phyloP scores from a whole-genome alignment of 108 stramenopile species.

The Schizochytrium sp. region DNA sequence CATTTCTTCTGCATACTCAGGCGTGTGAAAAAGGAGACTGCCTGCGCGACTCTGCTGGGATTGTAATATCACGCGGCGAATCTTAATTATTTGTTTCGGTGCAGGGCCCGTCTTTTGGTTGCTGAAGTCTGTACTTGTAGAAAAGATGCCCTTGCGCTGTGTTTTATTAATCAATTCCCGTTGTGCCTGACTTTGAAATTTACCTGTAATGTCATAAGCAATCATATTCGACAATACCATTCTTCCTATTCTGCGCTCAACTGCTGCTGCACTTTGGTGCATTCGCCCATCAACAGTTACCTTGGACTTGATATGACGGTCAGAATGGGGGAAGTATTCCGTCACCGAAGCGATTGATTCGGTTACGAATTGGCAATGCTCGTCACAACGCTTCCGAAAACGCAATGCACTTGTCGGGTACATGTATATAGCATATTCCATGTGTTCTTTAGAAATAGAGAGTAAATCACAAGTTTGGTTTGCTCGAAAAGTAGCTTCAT shows the following conservation, averaged over 20 bases:
- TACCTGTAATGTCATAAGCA: slow-evolving; percentile 27
- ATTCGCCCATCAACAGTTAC: slow-evolving; percentile 36
- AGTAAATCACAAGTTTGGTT: slow-evolving; percentile 41
- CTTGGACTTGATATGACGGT: not conserved
- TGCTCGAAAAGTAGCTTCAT: slow-evolving; percentile 39
- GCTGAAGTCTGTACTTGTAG: too few relatives aligned
- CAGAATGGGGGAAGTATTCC: slow-evolving; percentile 47
- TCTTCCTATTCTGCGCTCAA: not conserved
- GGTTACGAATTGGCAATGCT: slow-evolving; percentile 1
- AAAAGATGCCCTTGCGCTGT: not conserved
- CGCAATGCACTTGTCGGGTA: slow-evolving; percentile 39
- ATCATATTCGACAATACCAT: slow-evolving; percentile 54
- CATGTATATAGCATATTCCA: slow-evolving; percentile 57
- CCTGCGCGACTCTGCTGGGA: slow-evolving; percentile 9
- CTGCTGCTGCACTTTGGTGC: slow-evolving; percentile 21
- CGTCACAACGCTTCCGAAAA: slow-evolving; percentile 27
- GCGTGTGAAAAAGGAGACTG: not conserved
- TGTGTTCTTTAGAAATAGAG: slow-evolving; percentile 30
- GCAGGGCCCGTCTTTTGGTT: too few relatives aligned
- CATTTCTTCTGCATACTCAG: slow-evolving; percentile 9
- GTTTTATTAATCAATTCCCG: not conserved
- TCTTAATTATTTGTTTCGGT: not conserved
- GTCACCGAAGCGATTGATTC: not conserved
- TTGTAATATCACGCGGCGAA: not conserved
- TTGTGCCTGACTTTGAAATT: slow-evolving; percentile 22